Conservation (phyloP, 805 yeast genomes). For the Ogataea minuta region DNA sequence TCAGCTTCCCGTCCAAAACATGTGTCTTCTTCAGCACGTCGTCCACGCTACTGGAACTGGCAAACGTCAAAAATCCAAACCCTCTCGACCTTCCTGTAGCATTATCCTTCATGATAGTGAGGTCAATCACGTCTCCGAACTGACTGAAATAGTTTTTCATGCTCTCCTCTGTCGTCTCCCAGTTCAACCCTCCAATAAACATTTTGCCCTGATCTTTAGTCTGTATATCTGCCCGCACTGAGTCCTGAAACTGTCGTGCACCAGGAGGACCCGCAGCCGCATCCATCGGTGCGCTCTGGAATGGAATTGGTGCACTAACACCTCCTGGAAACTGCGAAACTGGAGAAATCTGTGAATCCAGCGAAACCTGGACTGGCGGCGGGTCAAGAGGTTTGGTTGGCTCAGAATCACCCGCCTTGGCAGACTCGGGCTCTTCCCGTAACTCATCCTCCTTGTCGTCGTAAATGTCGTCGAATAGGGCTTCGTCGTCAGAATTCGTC, state of each 20-base stretch:
- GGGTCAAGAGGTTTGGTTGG: conserved; percentile 13
- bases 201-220: conserved; percentile 78
- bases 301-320: conserved; percentile 19
- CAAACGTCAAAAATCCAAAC: conserved; percentile 89
- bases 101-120: conserved; percentile 90
- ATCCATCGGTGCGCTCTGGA: conserved; percentile 20
- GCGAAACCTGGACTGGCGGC: conserved; percentile 18
- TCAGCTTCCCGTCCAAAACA: conserved; percentile 89
- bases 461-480: conserved; percentile 89
- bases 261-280: conserved; percentile 13
- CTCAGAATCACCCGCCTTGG: background rate
- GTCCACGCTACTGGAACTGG: conserved; percentile 77
- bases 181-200: conserved; percentile 95
- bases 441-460: conserved; percentile 28
- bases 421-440: conserved; percentile 7
- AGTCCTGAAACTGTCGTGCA: conserved; percentile 23
- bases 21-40: conserved; percentile 85
- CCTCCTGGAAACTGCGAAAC: conserved; percentile 28
- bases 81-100: conserved; percentile 90
- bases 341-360: conserved; percentile 30
- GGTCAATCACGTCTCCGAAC: conserved; percentile 84
- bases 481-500: conserved; percentile 83
- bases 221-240: conserved; percentile 48
- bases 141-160: conserved; percentile 78
- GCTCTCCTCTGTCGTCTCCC: conserved; percentile 95